Evolutionary conservation across 1,139 yeast genomes (phyloP), one percentile per base, ranked within the genome.

Genomic region (Blastobotrys elegans): DNA sequence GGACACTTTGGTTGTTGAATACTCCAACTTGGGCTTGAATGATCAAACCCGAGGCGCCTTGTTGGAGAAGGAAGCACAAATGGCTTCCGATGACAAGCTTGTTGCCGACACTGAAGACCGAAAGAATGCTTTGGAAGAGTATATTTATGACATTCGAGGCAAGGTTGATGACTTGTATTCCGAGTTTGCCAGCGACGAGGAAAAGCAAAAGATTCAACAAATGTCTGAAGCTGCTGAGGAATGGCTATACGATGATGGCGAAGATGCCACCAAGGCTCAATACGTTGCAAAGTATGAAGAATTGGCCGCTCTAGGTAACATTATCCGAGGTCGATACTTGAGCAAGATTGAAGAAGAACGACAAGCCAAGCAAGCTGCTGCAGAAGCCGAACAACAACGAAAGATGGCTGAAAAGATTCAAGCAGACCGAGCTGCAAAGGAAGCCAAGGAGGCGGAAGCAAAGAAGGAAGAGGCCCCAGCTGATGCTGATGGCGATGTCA

Each of bases 31-130:
- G 50, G 82, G 94, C 52, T 77, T 89, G 61, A 70, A 84, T 53
- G 80, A 75, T 49, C 67, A 70, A 43, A 69, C 68, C 54, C 77
- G 88, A 69, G 75, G 81, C 62, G 70, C 70, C 50, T 77, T 75
- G 60, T 75, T 85, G 56, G 97, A 92, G 76, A 74, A 75, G 70
- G 98, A 92, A 76, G 80, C 81, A 65, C 77, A 85, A 67, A 73
- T 92, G 82, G 77, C 80, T 56, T 79, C 88, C 67, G 90, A 84
- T 67, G 99, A 94, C 74, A 92, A 89, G 76, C 82, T 92, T 62
- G 97, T 92, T 58, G 95, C 95, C 60, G 97, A 92, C 75, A 94
- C 98, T 58, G 98, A 92, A 76, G 97, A 92, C 75, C 88, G 90
- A 73, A 92, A 92, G 86, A 92, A 92, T 70, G 94, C 96, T 58